These are phyloP conservation scores for Polyrhizophydium stewartii DNA, from an alignment of 371 early-diverging fungal species.

Conservation along the genomic window DNA sequence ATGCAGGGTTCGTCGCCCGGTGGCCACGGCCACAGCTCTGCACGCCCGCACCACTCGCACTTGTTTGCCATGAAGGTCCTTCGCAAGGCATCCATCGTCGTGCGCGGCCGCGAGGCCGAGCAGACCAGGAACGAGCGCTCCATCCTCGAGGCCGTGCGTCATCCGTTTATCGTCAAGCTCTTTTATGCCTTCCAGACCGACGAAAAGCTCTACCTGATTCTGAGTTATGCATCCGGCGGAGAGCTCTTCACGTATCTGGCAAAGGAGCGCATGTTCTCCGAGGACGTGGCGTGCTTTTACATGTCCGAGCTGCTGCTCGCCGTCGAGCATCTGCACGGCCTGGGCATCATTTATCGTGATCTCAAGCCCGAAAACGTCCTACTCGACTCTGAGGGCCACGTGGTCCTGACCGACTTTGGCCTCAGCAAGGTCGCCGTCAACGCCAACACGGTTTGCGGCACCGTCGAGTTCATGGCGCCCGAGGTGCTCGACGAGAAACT, in stretches of 20 bases:
- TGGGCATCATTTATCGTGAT: constrained; percentile 56
- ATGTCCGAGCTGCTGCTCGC: constrained; percentile 50
- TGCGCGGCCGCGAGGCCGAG: constrained; percentile 66
- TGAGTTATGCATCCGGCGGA: constrained; percentile 85
- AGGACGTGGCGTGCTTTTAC: constrained; percentile 48
- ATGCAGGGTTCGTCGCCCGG: not conserved
- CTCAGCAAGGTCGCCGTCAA: constrained; percentile 44
- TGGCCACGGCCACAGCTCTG: too few species aligned
- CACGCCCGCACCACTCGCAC: not conserved
- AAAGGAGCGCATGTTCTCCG: constrained; percentile 42
- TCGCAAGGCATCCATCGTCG: constrained; percentile 75
- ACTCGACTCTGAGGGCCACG: constrained; percentile 51
- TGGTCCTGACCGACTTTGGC: constrained; percentile 66
- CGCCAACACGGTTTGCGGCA: constrained; percentile 65
- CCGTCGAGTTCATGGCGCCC: constrained; percentile 67
- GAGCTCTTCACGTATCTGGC: constrained; percentile 49
- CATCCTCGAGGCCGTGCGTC: constrained; percentile 72
- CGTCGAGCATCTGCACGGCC: constrained; percentile 50
- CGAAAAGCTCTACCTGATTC: constrained; percentile 47
- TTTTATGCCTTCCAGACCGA: constrained; percentile 91
- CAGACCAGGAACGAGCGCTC: constrained; percentile 72
- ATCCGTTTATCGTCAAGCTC: constrained; percentile 95
- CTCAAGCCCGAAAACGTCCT: constrained; percentile 62
- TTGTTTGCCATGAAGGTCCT: constrained; percentile 93
- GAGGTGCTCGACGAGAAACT: constrained; percentile 52